Percentiles rank a stretch among this genome's conserved stretches.
These are phyloP conservation scores for Apium graveolens DNA, from an alignment of 129 eudicot species.

Conservation along the genomic window DNA sequence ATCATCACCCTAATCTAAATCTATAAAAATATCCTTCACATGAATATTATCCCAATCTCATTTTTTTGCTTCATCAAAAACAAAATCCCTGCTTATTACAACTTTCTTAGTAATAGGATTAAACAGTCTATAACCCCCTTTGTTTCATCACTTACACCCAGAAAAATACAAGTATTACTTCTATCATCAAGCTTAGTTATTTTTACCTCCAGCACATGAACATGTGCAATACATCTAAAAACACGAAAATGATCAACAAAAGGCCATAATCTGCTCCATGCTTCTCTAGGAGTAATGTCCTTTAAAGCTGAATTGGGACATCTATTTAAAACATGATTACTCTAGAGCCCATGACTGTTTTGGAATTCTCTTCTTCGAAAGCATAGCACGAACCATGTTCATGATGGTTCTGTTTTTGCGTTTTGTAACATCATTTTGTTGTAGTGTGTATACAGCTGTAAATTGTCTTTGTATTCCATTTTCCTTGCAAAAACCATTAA, in stretches of 20 bases:
- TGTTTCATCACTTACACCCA: background rate
- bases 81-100: background rate
- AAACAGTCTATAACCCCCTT: background rate
- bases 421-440: no score
- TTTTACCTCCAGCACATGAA: background rate
- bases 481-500: background rate
- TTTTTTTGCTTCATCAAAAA: background rate
- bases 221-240: background rate
- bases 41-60: background rate
- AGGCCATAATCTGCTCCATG: background rate
- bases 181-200: conserved; percentile 6
- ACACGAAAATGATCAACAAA: background rate
- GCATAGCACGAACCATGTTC: background rate
- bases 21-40: background rate
- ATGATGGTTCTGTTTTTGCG: background rate
- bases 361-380: background rate
- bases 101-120: background rate
- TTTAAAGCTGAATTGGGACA: background rate
- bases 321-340: background rate
- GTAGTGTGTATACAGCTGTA: no score
- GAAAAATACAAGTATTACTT: background rate
- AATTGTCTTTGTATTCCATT: no score
- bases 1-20: background rate
- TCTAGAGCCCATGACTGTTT: background rate
- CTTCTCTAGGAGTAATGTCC: background rate